Evolutionary conservation across 2,329 filamentous ascomycete genomes (phyloP), one percentile per base, ranked within the genome.

Genomic region (Teratosphaeria viscida): DNA sequence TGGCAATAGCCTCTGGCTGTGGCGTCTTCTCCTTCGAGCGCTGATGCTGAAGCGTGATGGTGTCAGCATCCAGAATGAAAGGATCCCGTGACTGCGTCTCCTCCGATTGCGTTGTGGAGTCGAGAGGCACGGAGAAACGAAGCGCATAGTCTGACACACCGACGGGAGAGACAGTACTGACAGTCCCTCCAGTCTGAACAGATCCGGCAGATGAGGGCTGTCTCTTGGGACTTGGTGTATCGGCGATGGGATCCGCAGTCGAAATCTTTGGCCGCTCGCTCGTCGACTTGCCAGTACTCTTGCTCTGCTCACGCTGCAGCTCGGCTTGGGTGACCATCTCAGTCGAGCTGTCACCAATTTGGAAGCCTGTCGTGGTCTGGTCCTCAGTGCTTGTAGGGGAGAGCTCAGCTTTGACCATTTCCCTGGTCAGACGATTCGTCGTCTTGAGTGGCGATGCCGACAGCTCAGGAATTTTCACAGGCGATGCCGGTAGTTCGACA

Each of bases 401-500:
- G 7, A 73, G 65, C 49, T 69, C 71, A 34, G 72, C 71, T 53
- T 68, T 67, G 47, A 74, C 67, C 65, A 75, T 61, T 10, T 71
- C 71, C 56, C 72, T 61, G 2, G 73, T 75, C 29, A 74, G 66
- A 26, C 68, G 68, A n/a, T 66, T 64, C 52, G 63, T 62, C 23
- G 62, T 52, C 52, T 59, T 52, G 11, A 59, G 58, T 27, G 63
- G 59, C 3, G 57, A 52, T 32, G 32, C 53, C 29, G 61, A 52
- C 54, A 70, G 66, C 56, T 71, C 68, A 23, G 69, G 63, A 14
- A 71, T 53, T 57, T 66, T 68, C 27, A 72, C 66, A 5, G 71
- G 70, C 16, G 71, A 73, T 2, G 70, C 69, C 32, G 72, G 71
- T 14, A 73, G 65, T 56, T 72, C 72, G 12, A 68, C 71, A 29